Evolutionary conservation across 371 early-diverging fungal genomes (phyloP).

Genomic region (Mucor piriformis): DNA sequence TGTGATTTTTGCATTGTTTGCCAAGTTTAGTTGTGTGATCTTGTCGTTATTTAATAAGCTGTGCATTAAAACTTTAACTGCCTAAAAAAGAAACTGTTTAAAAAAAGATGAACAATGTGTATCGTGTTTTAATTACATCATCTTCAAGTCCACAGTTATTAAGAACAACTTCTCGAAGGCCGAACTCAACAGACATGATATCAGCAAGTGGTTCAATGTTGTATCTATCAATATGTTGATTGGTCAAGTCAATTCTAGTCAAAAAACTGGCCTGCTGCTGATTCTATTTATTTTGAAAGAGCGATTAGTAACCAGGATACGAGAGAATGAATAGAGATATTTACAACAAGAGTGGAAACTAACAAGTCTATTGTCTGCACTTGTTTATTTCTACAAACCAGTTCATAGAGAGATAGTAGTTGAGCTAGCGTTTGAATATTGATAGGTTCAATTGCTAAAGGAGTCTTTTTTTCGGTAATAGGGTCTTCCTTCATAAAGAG

Average conservation of each 20-base stretch:
- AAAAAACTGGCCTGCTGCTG: constrained; percentile 33
- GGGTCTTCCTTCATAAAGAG: constrained; percentile 28
- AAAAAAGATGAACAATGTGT: not conserved
- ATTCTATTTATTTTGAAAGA: constrained; percentile 6
- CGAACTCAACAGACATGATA: constrained; percentile 61
- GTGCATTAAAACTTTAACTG: constrained; percentile 63
- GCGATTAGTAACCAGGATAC: not conserved
- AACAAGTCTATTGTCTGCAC: constrained; percentile 54
- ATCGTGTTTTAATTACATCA: constrained; percentile 40
- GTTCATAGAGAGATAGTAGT: constrained; percentile 38
- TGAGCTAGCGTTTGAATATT: constrained; percentile 27
- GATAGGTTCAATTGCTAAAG: constrained; percentile 5
- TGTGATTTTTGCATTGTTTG: constrained; percentile 61
- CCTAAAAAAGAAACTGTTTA: constrained; percentile 32
- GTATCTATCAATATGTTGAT: constrained; percentile 39
- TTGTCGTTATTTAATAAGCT: constrained; percentile 58
- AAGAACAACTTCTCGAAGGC: constrained; percentile 54
- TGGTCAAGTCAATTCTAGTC: constrained; percentile 53
- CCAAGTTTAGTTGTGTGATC: constrained; percentile 53
- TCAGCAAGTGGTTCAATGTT: constrained; percentile 63
- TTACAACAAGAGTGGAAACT: constrained; percentile 49
- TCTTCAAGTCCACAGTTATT: constrained; percentile 70
- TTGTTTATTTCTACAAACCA: constrained; percentile 59
- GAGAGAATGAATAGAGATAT: not conserved
- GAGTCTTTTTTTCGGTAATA: constrained; percentile 2